phyloP scores from a whole-genome alignment of 208 protist species.

The Leishmania gerbilli region DNA sequence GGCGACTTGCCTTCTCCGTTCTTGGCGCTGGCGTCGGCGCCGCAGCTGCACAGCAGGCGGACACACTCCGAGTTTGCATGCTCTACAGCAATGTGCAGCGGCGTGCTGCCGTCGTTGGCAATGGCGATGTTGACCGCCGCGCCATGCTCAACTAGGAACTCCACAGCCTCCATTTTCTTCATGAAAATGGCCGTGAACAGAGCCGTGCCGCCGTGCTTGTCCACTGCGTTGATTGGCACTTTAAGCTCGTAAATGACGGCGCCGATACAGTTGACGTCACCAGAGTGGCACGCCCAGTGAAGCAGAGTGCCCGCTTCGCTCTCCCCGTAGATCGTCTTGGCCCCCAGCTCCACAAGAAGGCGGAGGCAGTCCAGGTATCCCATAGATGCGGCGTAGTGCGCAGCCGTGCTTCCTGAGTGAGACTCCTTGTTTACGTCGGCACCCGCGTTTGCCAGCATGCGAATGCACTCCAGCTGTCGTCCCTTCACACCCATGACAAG shows the following conservation, averaged over 20 bases:
- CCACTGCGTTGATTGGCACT: slow-evolving; percentile 67
- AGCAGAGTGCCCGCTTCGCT: slow-evolving; percentile 79
- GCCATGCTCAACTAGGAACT: slow-evolving; percentile 90
- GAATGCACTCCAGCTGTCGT: slow-evolving; percentile 60
- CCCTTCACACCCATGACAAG: slow-evolving; percentile 86
- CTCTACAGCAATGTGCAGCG: slow-evolving; percentile 90
- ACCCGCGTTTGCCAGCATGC: slow-evolving; percentile 58
- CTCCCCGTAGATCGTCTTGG: slow-evolving; percentile 42
- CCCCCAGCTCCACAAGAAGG: slow-evolving; percentile 64
- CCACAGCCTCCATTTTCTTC: slow-evolving; percentile 70
- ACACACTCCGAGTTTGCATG: slow-evolving; percentile 71
- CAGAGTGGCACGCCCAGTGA: slow-evolving; percentile 89
- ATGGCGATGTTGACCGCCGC: slow-evolving; percentile 61
- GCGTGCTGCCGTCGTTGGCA: slow-evolving; percentile 68
- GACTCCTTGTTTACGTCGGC: slow-evolving; percentile 72
- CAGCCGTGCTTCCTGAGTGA: slow-evolving; percentile 59
- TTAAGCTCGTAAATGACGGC: slow-evolving; percentile 81
- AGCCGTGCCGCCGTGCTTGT: slow-evolving; percentile 82
- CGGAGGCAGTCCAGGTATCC: slow-evolving; percentile 69
- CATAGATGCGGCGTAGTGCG: slow-evolving; percentile 84
- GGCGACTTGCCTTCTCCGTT: slow-evolving; percentile 74
- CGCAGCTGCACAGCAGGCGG: slow-evolving; percentile 64
- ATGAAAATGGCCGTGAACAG: slow-evolving; percentile 89
- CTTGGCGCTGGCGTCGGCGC: slow-evolving; percentile 56
- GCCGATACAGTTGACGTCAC: slow-evolving; percentile 71